Conservation (phyloP, 352 stramenopile genomes). For the Globisporangium cylindrosporum region DNA sequence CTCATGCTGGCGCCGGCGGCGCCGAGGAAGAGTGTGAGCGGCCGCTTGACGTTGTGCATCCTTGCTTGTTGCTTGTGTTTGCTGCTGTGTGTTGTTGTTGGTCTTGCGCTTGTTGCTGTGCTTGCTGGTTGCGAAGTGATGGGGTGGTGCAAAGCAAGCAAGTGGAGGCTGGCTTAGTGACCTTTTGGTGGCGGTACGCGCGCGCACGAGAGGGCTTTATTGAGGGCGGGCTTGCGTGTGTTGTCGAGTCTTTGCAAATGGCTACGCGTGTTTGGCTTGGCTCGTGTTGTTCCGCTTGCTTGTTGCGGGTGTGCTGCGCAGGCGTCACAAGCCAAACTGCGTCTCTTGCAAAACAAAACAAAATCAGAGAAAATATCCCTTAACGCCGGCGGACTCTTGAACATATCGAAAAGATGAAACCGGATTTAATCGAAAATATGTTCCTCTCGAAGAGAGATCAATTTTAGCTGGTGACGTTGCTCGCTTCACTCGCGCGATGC, state of each 20-base stretch:
- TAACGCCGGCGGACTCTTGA: neutral
- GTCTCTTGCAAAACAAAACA: neutral
- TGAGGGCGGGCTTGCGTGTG: neutral
- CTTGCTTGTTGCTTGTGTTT: constrained; percentile 4
- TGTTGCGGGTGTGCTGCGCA: neutral
- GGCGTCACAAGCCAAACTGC: constrained; percentile 1
- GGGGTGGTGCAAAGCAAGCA: neutral
- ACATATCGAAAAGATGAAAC: neutral
- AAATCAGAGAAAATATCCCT: neutral
- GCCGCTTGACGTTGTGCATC: constrained; percentile 40
- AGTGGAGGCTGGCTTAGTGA: neutral
- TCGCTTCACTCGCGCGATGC: neutral
- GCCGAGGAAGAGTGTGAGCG: constrained; percentile 48
- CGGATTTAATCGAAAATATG: too few relatives aligned
- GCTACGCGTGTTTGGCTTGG: constrained; percentile 2
- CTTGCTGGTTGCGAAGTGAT: neutral
- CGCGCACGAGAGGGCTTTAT: neutral
- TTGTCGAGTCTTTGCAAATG: constrained; percentile 1
- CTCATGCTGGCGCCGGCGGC: constrained; percentile 50
- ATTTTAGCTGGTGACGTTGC: neutral
- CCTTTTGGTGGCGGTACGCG: neutral
- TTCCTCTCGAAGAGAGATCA: neutral
- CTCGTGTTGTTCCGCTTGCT: neutral
- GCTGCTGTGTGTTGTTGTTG: neutral
- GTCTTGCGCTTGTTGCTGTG: neutral